phyloP scores from a whole-genome alignment of 192 early-diverging fungal species.

The Coemansia sp. region DNA sequence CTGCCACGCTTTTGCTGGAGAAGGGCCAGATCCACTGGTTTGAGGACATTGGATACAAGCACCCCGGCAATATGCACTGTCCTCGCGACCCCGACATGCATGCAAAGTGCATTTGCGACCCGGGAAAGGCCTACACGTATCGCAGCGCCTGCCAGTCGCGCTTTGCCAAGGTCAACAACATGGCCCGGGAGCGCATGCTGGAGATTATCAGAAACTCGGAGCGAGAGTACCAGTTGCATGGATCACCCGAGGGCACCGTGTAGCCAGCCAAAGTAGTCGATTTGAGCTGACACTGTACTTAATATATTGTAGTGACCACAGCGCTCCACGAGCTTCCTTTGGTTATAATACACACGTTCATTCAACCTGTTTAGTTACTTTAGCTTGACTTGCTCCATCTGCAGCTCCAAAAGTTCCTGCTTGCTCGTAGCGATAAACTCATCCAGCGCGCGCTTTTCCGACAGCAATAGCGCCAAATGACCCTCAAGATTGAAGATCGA shows the following conservation, averaged over 20 bases:
- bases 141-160: constrained; percentile 50
- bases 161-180: constrained; percentile 50
- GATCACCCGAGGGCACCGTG: not conserved
- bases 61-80: constrained; percentile 68
- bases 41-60: constrained; percentile 73
- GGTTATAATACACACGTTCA: not conserved
- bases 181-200: constrained; percentile 39
- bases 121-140: constrained; percentile 41
- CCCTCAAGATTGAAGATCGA: constrained; percentile 46
- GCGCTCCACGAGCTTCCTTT: no score
- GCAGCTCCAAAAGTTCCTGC: constrained; percentile 45
- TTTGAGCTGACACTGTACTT: not conserved
- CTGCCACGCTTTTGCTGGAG: constrained; percentile 57
- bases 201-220: constrained; percentile 43
- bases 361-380: constrained; percentile 6
- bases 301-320: not conserved
- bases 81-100: constrained; percentile 56
- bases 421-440: constrained; percentile 33
- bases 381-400: constrained; percentile 42
- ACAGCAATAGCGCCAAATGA: constrained; percentile 38
- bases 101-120: constrained; percentile 46
- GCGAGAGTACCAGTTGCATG: constrained; percentile 15
- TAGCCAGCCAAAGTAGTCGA: not conserved
- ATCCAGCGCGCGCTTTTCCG: constrained; percentile 45
- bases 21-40: constrained; percentile 71